Conservation (phyloP, 108 stramenopile species). For the Fragilariopsis cylindrus region DNA sequence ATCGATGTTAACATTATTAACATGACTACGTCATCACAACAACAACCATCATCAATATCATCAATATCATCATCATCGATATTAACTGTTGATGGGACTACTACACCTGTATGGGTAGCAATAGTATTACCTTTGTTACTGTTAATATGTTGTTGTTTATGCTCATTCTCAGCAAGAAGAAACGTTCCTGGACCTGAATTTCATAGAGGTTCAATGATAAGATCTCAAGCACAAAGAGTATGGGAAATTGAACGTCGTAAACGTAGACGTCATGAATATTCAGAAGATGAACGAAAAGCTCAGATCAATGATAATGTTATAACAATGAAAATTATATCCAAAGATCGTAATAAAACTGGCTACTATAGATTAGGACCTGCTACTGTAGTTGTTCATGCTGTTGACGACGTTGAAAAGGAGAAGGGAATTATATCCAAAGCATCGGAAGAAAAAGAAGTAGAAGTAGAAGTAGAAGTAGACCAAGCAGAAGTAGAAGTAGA, state of each 20-base stretch:
- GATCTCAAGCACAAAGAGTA: slow-evolving; percentile 16
- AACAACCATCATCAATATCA: too few species aligned
- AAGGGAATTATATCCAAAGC: background rate
- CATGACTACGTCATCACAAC: too few species aligned
- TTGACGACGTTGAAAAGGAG: background rate
- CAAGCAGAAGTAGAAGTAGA: background rate
- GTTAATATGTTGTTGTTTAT: background rate
- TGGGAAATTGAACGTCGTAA: slow-evolving; percentile 1
- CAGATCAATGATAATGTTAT: slow-evolving; percentile 4
- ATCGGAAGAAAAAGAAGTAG: background rate
- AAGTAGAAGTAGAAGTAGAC: background rate
- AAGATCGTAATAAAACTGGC: background rate
- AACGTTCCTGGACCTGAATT: slow-evolving; percentile 12
- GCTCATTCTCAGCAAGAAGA: background rate
- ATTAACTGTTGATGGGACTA: background rate
- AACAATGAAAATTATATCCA: slow-evolving; percentile 10
- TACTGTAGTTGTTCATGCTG: background rate
- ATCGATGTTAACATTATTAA: background rate
- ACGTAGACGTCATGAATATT: background rate
- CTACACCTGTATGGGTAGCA: background rate
- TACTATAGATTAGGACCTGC: slow-evolving; percentile 5
- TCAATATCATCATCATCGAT: background rate
- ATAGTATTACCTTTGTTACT: too few species aligned
- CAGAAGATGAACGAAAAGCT: slow-evolving; percentile 10
- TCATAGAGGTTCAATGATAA: slow-evolving; percentile 26